Evolutionary conservation across 495 filamentous ascomycete genomes (phyloP).

Genomic region (Penicillium subrubescens): DNA sequence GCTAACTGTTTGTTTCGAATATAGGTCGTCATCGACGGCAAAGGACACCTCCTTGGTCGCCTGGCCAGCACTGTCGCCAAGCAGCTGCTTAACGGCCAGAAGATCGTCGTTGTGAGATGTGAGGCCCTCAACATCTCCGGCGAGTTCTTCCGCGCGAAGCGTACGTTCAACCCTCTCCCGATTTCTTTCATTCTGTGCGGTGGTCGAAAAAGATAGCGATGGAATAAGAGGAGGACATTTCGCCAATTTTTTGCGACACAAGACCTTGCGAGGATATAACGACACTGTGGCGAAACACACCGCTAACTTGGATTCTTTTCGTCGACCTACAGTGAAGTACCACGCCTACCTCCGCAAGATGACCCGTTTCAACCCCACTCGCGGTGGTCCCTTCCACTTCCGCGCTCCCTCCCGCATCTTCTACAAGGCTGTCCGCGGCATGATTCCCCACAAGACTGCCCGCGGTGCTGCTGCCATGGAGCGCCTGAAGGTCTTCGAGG

Average conservation of each 20-base stretch:
- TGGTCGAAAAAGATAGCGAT: conserved; percentile 9
- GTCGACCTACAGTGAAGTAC: conserved; percentile 86
- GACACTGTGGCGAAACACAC: conserved; percentile 11
- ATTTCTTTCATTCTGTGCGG: conserved; percentile 11
- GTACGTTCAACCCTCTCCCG: conserved; percentile 65
- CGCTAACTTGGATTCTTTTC: conserved; percentile 36
- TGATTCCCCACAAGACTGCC: conserved; percentile 99
- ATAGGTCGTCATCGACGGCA: conserved; percentile 98
- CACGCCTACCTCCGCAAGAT: conserved; percentile 99
- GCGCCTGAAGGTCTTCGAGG: conserved; percentile 99
- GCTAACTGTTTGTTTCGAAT: conserved; percentile 37
- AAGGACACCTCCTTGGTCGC: conserved; percentile 99
- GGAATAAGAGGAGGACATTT: neutral
- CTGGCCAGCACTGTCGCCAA: conserved; percentile 98
- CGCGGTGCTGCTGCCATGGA: conserved; percentile 95
- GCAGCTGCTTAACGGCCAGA: conserved; percentile 98
- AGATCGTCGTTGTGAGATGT: conserved; percentile 98
- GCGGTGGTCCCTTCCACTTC: conserved; percentile 99
- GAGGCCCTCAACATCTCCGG: conserved; percentile 99
- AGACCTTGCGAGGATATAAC: neutral
- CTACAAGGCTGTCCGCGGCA: conserved; percentile 99
- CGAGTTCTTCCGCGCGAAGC: conserved; percentile 99
- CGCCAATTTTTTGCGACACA: neutral
- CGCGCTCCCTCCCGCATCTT: conserved; percentile 97
- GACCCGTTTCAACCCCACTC: conserved; percentile 98